Percentiles rank a stretch among this genome's conserved stretches.
These are phyloP conservation scores for Nepenthes mirabilis DNA, from an alignment of 148 eudicot genomes.

Conservation along the genomic window DNA sequence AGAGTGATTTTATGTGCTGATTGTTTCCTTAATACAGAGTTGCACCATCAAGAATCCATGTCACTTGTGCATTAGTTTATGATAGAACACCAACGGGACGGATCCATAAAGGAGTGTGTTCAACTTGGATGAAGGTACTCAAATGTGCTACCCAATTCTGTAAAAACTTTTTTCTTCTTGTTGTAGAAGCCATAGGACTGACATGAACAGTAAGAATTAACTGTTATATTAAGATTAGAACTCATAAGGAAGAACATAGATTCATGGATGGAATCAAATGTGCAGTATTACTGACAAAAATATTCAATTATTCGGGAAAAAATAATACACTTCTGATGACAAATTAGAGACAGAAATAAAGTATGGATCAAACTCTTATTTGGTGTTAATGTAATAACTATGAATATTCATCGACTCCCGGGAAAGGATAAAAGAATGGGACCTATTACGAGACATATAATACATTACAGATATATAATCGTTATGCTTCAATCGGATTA, in stretches of 20 bases:
- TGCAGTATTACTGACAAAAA: too few species aligned
- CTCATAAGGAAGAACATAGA: too few species aligned
- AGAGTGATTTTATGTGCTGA: neutral
- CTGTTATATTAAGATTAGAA: too few species aligned
- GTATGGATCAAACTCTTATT: neutral
- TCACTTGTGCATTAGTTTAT: constrained; percentile 77
- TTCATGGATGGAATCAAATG: too few species aligned
- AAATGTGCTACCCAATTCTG: neutral
- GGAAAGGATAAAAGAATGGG: neutral
- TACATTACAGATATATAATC: too few species aligned
- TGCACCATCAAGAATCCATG: constrained; percentile 80
- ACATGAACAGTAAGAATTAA: too few species aligned
- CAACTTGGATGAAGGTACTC: constrained; percentile 97
- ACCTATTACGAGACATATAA: neutral
- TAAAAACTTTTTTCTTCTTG: neutral
- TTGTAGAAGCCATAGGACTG: neutral
- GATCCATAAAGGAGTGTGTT: constrained; percentile 89
- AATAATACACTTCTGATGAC: too few species aligned
- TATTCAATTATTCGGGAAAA: too few species aligned
- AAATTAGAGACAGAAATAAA: neutral
- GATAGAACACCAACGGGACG: constrained; percentile 81
- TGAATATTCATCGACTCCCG: neutral
- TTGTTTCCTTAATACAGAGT: constrained; percentile 32
- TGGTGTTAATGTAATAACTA: neutral
- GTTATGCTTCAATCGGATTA: too few species aligned